Percentiles rank a stretch among this genome's conserved stretches.
Evolutionary conservation across 108 stramenopile genomes (phyloP).

Genomic region (Aurantiochytrium sp.): DNA sequence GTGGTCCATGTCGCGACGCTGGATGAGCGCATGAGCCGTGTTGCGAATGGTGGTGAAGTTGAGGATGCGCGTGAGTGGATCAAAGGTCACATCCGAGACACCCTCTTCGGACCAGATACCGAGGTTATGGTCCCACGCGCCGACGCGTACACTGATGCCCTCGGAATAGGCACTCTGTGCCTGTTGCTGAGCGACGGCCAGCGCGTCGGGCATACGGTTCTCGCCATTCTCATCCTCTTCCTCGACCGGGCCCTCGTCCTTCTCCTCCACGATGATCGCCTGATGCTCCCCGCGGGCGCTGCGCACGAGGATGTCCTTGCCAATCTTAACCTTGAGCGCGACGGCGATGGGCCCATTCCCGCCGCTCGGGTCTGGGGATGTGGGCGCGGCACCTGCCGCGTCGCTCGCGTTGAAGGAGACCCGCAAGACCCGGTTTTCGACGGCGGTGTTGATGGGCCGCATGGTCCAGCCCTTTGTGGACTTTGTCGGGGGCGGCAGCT

Average conservation of each 20-base stretch:
- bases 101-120: conserved; percentile 10
- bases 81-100: not conserved
- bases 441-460: not conserved
- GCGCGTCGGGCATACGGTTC: not conserved
- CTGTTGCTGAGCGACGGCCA: not conserved
- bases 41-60: not conserved
- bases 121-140: not conserved
- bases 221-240: not conserved
- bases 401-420: not conserved
- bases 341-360: not conserved
- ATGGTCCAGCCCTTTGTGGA: not conserved
- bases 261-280: not conserved
- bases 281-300: not conserved
- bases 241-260: not conserved
- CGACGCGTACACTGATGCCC: not conserved
- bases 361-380: not conserved
- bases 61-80: not conserved
- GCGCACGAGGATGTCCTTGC: not conserved
- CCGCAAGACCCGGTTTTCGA: not conserved
- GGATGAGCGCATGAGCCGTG: not conserved
- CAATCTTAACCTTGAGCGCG: not conserved
- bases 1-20: not conserved
- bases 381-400: not conserved
- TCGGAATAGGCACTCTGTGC: not conserved
- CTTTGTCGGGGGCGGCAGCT: not conserved